Percentiles rank a stretch among this genome's conserved stretches.
phyloP scores from a whole-genome alignment of 495 filamentous ascomycete genomes.

The Penicillium fimorum region DNA sequence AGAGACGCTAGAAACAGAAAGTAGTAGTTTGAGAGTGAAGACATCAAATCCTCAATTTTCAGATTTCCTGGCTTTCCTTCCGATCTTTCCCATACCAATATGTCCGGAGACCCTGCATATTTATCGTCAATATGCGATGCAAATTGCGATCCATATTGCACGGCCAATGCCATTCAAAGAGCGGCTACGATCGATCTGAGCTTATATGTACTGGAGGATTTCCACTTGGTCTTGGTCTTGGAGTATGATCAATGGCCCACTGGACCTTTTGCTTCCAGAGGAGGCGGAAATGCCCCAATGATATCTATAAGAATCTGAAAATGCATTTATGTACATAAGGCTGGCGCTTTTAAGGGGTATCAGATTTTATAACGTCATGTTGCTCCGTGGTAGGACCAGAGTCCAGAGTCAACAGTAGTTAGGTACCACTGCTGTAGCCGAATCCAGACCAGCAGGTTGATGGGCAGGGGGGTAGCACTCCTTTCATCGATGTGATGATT shows the following conservation, averaged over 20 bases:
- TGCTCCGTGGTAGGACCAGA: background rate
- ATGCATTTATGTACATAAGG: slow-evolving; percentile 15
- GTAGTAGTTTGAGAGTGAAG: too few species aligned
- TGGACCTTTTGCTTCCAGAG: background rate
- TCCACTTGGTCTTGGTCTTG: background rate
- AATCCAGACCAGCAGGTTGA: background rate
- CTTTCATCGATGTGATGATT: background rate
- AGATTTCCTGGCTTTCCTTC: too few species aligned
- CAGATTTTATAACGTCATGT: slow-evolving; percentile 1
- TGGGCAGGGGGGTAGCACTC: background rate
- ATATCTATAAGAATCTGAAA: slow-evolving; percentile 9
- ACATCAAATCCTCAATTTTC: too few species aligned
- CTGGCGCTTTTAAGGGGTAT: slow-evolving; percentile 12
- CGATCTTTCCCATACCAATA: too few species aligned
- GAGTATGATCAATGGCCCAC: background rate
- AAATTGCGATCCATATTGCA: background rate
- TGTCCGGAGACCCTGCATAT: too few species aligned
- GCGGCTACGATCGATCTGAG: background rate
- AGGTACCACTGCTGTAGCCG: background rate
- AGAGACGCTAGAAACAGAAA: too few species aligned
- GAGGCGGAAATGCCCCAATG: slow-evolving; percentile 2
- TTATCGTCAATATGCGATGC: background rate
- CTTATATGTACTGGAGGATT: background rate
- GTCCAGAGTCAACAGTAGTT: background rate
- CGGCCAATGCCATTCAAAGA: background rate